Evolutionary conservation across 768 basidiomycete species (phyloP).

Genomic region (Panus rudis): DNA sequence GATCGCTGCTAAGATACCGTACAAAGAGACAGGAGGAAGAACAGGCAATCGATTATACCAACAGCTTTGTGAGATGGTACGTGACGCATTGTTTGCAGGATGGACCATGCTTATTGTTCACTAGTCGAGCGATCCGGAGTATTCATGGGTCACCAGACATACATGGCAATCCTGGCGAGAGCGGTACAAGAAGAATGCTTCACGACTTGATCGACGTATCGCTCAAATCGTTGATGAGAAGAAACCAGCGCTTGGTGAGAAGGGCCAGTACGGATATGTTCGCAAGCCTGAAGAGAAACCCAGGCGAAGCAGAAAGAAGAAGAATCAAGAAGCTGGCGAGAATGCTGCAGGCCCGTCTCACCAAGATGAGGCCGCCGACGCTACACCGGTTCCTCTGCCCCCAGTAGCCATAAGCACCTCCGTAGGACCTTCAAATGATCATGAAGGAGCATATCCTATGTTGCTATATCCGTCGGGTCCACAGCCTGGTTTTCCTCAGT

Average conservation of each 20-base stretch:
- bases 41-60: slow-evolving; percentile 81
- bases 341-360: slow-evolving; percentile 10
- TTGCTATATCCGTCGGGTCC: not conserved
- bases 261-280: slow-evolving; percentile 79
- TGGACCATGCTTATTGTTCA: not conserved
- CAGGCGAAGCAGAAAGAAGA: slow-evolving; percentile 28
- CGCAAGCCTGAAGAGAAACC: slow-evolving; percentile 66
- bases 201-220: slow-evolving; percentile 59
- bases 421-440: not conserved
- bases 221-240: slow-evolving; percentile 61
- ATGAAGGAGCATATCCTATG: not conserved
- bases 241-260: slow-evolving; percentile 62
- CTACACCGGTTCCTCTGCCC: not conserved
- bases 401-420: no score
- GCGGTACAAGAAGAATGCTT: slow-evolving; percentile 77
- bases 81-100: slow-evolving; percentile 6
- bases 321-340: slow-evolving; percentile 6
- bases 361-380: slow-evolving; percentile 4
- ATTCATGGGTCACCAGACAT: slow-evolving; percentile 72
- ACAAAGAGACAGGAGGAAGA: slow-evolving; percentile 74
- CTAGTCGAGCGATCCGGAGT: slow-evolving; percentile 66
- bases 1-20: slow-evolving; percentile 80
- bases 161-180: slow-evolving; percentile 91
- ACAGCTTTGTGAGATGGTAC: slow-evolving; percentile 68
- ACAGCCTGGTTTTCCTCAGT: not conserved